Base-by-base conservation (phyloP, 176 grass and related monocot species). In the Eremochloa ophiuroides region DNA sequence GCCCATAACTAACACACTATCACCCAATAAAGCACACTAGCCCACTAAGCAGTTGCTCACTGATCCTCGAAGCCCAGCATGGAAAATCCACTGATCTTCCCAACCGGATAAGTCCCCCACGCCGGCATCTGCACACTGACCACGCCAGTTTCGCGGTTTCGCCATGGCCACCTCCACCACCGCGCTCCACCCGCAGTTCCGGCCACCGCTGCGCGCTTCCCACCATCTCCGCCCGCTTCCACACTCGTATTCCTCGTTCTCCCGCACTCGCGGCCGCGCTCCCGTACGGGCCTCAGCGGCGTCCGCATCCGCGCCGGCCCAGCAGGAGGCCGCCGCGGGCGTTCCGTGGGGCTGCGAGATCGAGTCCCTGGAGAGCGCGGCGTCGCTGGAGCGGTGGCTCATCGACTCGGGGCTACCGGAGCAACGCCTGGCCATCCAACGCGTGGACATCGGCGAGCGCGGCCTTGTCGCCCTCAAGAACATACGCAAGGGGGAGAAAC, bases 261-360 rank as follows among this genome's bases (percentile, higher is more conserved):
- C 86, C 27, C 12, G 61, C 39, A 55, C 29, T 3, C 80, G 73
- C 51, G 13, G 11, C 38, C 69, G 78, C 42, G 14, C 77, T 73
- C 7, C 47, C 66, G 70, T 86, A 28, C 37, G 50, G 14, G 86
- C 80, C 33, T 60, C 74, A n/a, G 76, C 88, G 15, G 62, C 90
- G 26, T 83, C 86, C 16, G 58, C 86, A 28, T 74, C 85, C 38
- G 74, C 42, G n/a, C 77, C 82, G 34, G 74, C 14, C 42, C 85
- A 76, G 37, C 75, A 31, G 20, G 88, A 84, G 71, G 75, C 40
- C 50, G 59, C 33, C 59, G 20, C 33, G 13, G 73, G 46, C 9
- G 82, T 95, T 75, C 88, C 84, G 1, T 99, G 96, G 96, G 96
- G 96, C 27, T 93, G 96, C 73, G 96, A 95, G 82, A 95, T 91